Evolutionary conservation across 1,284 basidiomycete genomes (phyloP).

Genomic region (Pulveroboletus ridleyi): DNA sequence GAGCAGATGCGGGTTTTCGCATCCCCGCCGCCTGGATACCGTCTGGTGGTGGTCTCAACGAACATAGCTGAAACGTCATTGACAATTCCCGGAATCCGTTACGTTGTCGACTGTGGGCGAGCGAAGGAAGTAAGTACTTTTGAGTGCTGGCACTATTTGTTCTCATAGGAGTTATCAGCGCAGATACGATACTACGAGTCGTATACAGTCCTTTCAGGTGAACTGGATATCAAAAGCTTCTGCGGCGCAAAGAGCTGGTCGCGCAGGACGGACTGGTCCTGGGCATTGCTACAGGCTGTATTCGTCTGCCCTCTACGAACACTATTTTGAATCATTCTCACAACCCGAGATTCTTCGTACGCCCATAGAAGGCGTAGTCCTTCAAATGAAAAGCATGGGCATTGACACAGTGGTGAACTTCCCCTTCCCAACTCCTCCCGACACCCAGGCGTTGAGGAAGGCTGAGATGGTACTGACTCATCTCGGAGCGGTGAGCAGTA

Average conservation of each 20-base stretch:
- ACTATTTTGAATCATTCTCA: constrained; percentile 89
- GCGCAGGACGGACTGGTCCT: constrained; percentile 95
- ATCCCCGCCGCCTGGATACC: constrained; percentile 82
- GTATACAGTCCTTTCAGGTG: constrained; percentile 97
- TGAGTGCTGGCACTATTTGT: neutral
- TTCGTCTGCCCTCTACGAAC: constrained; percentile 90
- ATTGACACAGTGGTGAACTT: constrained; percentile 98
- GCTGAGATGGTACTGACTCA: constrained; percentile 86
- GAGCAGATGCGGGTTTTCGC: constrained; percentile 97
- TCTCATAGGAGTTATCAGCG: constrained; percentile 63
- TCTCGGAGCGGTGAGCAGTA: constrained; percentile 81
- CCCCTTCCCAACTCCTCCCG: constrained; percentile 97
- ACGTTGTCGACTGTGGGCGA: constrained; percentile 96
- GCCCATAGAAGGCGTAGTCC: constrained; percentile 96
- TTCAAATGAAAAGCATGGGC: constrained; percentile 99
- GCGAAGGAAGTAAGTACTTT: constrained; percentile 83
- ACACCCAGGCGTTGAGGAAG: constrained; percentile 77
- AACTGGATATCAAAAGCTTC: constrained; percentile 98
- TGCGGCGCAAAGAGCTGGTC: constrained; percentile 92
- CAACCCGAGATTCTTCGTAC: constrained; percentile 95
- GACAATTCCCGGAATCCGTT: constrained; percentile 97
- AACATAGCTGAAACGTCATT: constrained; percentile 99
- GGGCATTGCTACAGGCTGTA: constrained; percentile 95
- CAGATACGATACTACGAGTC: constrained; percentile 94
- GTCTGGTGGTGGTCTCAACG: constrained; percentile 96